Evolutionary conservation across 176 grass and related monocot species (phyloP).

Genomic region (Carex pumila): DNA sequence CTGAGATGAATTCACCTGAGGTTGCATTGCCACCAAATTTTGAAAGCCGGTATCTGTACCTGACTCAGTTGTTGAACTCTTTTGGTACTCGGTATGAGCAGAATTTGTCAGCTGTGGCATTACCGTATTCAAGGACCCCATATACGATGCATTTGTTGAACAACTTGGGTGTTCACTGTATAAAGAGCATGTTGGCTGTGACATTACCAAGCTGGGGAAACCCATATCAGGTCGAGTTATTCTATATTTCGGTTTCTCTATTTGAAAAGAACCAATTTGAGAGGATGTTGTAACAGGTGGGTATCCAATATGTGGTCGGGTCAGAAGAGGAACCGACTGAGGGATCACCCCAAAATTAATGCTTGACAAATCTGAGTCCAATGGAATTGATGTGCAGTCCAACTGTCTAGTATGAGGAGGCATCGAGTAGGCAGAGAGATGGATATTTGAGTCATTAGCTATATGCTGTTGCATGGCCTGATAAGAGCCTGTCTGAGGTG

Average conservation of each 20-base stretch:
- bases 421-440: background rate
- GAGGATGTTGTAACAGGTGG: background rate
- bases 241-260: background rate
- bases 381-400: background rate
- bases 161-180: background rate
- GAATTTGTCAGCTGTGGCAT: slow-evolving; percentile 4
- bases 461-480: background rate
- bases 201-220: background rate
- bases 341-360: background rate
- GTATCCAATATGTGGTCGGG: slow-evolving; percentile 1
- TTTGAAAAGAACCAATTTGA: background rate
- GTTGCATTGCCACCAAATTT: background rate
- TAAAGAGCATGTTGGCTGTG: background rate
- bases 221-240: background rate
- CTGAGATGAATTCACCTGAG: background rate
- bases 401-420: background rate
- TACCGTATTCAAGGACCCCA: background rate
- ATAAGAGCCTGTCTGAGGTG: slow-evolving; percentile 3
- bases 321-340: background rate
- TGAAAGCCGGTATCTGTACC: background rate
- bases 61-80: background rate
- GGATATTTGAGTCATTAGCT: background rate
- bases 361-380: background rate
- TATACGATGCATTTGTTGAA: background rate
- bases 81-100: background rate